phyloP scores from a whole-genome alignment of 495 filamentous ascomycete species.

The Symbiotaphrina buchneri region DNA sequence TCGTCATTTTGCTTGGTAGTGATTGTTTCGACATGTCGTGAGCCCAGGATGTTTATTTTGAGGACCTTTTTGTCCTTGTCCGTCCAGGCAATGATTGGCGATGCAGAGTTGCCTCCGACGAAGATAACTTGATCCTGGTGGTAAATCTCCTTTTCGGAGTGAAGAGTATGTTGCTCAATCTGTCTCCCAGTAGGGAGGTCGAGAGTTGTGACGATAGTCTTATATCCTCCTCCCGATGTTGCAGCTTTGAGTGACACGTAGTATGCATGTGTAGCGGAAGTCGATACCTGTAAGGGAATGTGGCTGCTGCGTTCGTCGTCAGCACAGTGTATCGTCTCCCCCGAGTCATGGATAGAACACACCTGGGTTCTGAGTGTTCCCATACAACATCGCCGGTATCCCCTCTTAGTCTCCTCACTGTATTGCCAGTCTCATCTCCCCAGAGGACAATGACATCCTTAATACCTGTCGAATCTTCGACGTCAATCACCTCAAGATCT shows the following conservation, averaged over 20 bases:
- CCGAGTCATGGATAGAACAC: conserved; percentile 2
- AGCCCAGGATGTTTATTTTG: conserved; percentile 62
- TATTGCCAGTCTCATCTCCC: conserved; percentile 27
- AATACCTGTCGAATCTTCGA: conserved; percentile 29
- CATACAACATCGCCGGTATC: conserved; percentile 54
- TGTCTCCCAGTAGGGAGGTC: conserved; percentile 48
- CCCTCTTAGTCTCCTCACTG: conserved; percentile 47
- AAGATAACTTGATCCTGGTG: conserved; percentile 45
- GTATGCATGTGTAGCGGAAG: conserved; percentile 49
- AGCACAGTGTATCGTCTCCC: not conserved
- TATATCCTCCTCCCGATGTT: conserved; percentile 32
- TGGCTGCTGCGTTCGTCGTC: conserved; percentile 25
- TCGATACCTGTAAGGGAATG: conserved; percentile 55
- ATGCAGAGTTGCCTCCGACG: conserved; percentile 64
- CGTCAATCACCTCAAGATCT: conserved; percentile 63
- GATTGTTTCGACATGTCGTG: conserved; percentile 32
- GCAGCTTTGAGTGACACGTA: conserved; percentile 54
- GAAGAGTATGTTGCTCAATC: conserved; percentile 38
- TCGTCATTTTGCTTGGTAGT: conserved; percentile 26
- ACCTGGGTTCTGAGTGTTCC: conserved; percentile 47
- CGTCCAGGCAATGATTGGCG: conserved; percentile 65
- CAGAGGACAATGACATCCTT: conserved; percentile 55
- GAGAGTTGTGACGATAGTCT: conserved; percentile 48
- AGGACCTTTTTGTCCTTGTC: conserved; percentile 42
- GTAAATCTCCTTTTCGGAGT: conserved; percentile 49